These are phyloP conservation scores for Loxodes magnus DNA, from an alignment of 73 alveolate species.

Conservation along the genomic window DNA sequence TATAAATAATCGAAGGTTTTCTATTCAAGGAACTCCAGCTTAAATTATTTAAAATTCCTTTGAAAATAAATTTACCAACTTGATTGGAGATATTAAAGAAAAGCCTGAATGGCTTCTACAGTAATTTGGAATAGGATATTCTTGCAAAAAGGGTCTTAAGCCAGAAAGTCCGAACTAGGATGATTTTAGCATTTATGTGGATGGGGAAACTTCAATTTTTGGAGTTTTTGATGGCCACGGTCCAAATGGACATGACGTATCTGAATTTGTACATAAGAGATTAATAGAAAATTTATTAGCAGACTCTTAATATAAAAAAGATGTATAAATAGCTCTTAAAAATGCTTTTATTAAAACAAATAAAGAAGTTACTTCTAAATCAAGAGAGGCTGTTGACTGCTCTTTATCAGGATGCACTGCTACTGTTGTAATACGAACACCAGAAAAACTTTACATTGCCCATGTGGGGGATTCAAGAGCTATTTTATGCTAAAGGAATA, in stretches of 20 bases:
- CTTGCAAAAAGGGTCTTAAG: constrained; percentile 10
- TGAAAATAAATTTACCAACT: no score
- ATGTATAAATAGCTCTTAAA: constrained; percentile 5
- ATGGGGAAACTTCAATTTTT: constrained; percentile 25
- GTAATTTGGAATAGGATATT: background rate
- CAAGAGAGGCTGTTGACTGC: constrained; percentile 10
- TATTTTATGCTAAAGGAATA: background rate
- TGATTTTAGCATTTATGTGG: constrained; percentile 25
- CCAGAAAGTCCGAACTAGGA: constrained; percentile 38
- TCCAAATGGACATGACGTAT: constrained; percentile 46
- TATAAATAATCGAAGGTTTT: no score
- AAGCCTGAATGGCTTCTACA: no score
- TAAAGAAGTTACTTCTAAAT: background rate
- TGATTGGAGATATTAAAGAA: no score
- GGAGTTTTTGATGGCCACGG: constrained; percentile 79
- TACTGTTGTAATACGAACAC: background rate
- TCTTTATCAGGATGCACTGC: constrained; percentile 14
- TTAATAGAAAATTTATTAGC: constrained; percentile 22
- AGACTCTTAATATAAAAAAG: constrained; percentile 1
- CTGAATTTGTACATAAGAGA: constrained; percentile 37
- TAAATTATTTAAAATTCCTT: no score
- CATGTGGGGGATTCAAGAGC: constrained; percentile 21
- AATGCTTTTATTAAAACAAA: background rate
- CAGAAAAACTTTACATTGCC: constrained; percentile 6
- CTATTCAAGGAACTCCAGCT: no score